Conservation (phyloP, 129 eudicot genomes). For the Flaveria linearis region DNA sequence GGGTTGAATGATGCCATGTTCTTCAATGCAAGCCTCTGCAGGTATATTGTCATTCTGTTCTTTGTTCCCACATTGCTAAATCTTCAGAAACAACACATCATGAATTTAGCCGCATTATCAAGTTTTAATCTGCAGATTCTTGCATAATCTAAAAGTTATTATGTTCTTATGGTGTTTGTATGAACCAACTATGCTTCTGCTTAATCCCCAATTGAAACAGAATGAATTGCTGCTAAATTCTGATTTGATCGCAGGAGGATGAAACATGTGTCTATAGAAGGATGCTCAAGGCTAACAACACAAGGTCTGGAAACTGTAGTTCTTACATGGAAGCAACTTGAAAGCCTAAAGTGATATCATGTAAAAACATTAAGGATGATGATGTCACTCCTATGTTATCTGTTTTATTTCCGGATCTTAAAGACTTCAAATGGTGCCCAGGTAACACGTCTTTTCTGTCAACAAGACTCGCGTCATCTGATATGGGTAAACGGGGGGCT, state of each 20-base stretch:
- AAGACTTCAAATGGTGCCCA: constrained; percentile 81
- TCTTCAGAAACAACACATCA: neutral
- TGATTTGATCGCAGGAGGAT: constrained; percentile 49
- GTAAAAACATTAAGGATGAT: constrained; percentile 62
- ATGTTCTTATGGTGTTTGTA: too few species aligned
- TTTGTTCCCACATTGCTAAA: constrained; percentile 7
- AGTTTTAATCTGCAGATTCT: too few species aligned
- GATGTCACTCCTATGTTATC: constrained; percentile 57
- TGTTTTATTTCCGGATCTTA: constrained; percentile 58
- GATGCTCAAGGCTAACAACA: constrained; percentile 75
- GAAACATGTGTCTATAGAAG: constrained; percentile 57
- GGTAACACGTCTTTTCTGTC: constrained; percentile 55
- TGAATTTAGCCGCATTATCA: neutral
- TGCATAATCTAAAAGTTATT: too few species aligned
- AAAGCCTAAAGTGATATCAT: constrained; percentile 72
- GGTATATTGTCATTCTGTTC: constrained; percentile 41
- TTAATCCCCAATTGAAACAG: neutral
- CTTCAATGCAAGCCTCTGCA: constrained; percentile 52
- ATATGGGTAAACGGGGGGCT: constrained; percentile 71
- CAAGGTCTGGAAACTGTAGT: constrained; percentile 62
- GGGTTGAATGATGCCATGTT: constrained; percentile 70
- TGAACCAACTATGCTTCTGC: too few species aligned
- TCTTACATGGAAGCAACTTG: constrained; percentile 60
- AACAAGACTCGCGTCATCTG: constrained; percentile 57
- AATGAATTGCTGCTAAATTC: neutral